Conservation (phyloP, 345 rosid genomes). For the Hirschfeldia incana region DNA sequence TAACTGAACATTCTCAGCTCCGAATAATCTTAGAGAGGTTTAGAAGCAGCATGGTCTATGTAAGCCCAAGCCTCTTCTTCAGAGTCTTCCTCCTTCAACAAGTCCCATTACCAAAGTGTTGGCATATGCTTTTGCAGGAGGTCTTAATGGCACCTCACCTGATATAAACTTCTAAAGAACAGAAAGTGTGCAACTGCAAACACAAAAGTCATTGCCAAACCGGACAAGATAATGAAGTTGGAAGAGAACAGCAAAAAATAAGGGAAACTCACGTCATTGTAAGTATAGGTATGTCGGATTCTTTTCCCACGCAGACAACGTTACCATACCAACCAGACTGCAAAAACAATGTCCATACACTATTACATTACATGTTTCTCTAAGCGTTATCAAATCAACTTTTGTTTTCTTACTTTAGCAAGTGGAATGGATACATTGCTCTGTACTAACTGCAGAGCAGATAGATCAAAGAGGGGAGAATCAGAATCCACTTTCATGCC, state of each 20-base stretch:
- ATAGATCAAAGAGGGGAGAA: conserved; percentile 56
- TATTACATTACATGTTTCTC: conserved; percentile 2
- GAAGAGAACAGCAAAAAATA: neutral
- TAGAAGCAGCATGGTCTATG: conserved; percentile 56
- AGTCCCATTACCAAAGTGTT: conserved; percentile 59
- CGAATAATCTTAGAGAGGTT: conserved; percentile 45
- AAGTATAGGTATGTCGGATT: conserved; percentile 57
- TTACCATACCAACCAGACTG: conserved; percentile 70
- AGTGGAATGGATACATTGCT: conserved; percentile 49
- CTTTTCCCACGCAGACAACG: conserved; percentile 73
- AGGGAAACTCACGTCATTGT: conserved; percentile 71
- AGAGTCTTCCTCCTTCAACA: conserved; percentile 72
- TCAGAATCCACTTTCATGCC: conserved; percentile 34
- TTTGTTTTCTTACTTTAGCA: conserved; percentile 35
- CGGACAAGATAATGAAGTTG: neutral
- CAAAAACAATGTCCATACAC: neutral
- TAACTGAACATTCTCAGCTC: neutral
- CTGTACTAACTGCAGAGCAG: conserved; percentile 43
- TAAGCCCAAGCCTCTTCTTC: conserved; percentile 64
- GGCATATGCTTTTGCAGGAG: conserved; percentile 61
- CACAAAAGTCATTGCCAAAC: neutral
- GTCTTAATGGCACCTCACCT: conserved; percentile 48
- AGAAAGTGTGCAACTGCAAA: conserved; percentile 55
- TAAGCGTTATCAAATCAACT: neutral
- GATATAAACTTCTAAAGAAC: conserved; percentile 46